A percentile compares a stretch with the other conserved stretches of the same genome.
These are phyloP conservation scores for Solanum chacoense DNA, from an alignment of 305 asterid species.

Conservation along the genomic window DNA sequence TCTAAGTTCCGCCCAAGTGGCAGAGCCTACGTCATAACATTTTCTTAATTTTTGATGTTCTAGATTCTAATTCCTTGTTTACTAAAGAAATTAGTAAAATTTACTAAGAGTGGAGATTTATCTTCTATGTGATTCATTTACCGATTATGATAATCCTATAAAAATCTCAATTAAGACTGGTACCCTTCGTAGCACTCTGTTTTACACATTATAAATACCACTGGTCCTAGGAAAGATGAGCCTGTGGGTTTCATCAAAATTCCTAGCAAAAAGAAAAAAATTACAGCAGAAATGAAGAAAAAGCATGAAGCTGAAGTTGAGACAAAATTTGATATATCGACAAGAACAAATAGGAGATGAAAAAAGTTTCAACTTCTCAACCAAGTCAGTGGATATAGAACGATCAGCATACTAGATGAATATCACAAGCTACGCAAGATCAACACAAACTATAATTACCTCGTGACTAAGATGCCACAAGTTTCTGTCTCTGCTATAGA, in stretches of 20 bases:
- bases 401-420: background rate
- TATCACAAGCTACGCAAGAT: background rate
- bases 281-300: background rate
- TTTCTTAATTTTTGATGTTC: background rate
- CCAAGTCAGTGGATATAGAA: background rate
- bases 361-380: background rate
- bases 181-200: background rate
- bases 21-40: background rate
- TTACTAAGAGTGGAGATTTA: background rate
- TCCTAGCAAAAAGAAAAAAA: background rate
- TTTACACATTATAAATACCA: background rate
- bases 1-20: background rate
- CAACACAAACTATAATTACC: slow-evolving; percentile 26
- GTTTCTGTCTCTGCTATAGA: slow-evolving; percentile 96
- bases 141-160: background rate
- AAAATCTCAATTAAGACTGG: background rate
- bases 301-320: background rate
- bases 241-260: background rate
- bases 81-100: background rate
- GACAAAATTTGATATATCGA: background rate
- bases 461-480: slow-evolving; percentile 98
- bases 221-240: background rate
- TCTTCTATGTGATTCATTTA: background rate
- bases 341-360: background rate
- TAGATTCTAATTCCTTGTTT: background rate